Evolutionary conservation across 257 asterid genomes (phyloP), one percentile per base, ranked within the genome.

Genomic region (Solanum sitiens): DNA sequence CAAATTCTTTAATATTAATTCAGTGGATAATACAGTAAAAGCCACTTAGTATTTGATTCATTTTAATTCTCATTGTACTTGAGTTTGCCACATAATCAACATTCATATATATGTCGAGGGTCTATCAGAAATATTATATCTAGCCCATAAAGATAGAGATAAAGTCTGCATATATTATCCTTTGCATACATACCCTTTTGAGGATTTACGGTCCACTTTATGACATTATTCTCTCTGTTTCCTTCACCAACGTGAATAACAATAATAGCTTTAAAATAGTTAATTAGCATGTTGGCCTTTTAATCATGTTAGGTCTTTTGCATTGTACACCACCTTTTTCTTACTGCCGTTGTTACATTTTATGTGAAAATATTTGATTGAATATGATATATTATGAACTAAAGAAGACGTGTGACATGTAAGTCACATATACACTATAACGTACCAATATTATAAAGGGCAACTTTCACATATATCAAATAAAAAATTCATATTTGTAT

Each of bases 111-210:
- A 35, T 25, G 35, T 2, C 9, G 8, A 65, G 16, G 33, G 8
- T 25, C 10, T 67, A 25, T 25, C 10, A 4, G 0, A 67, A 67
- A 25, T 6, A 27, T n/a, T 65, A 30, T 67, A 8, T 67, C 35
- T 67, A 67, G 0, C 20, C 16, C 10, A 12, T 4, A 68, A 68
- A 27, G 32, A 15, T 27, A 27, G 5, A 68, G 20, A 27, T 68
- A 27, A 2, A 0, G 4, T 27, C 18, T 32, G 39, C 35, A 7
- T 27, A 68, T 68, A 1, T 13, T 68, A 30, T 0, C 0, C 11
- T 68, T 2, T 68, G 30, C 30, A 75, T 75, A 68, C 30, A 13
- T 75, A 23, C 21, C 83, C 13, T 76, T 76, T 76, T 40, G 21
- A 76, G 83, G 35, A 40, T 76, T 59, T 40, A 18, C 56, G 21